A percentile compares a stretch with the other conserved stretches of the same genome.
phyloP scores from a whole-genome alignment of 208 protist species.

The Angomonas ambiguus region DNA sequence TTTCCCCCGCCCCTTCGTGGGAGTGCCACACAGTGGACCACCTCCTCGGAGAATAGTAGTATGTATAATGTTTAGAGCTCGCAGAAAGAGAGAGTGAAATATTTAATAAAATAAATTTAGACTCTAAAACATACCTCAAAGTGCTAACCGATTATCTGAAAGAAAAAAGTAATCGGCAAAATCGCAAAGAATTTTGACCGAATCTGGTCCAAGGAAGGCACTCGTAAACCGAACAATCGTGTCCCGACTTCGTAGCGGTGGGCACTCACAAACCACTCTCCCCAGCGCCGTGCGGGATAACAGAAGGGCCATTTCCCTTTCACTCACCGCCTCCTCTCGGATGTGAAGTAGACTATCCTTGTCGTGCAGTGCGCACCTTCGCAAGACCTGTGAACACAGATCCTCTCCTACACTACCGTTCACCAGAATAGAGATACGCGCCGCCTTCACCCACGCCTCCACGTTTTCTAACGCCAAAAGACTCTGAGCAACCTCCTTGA shows the following conservation, averaged over 20 bases:
- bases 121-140: too few relatives aligned
- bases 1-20: too few relatives aligned
- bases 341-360: slow-evolving; percentile 31
- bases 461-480: slow-evolving; percentile 41
- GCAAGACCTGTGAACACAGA: slow-evolving; percentile 63
- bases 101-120: too few relatives aligned
- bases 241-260: neutral
- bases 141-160: too few relatives aligned
- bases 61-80: neutral
- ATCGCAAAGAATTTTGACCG: neutral
- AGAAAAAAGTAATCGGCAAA: neutral
- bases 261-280: slow-evolving; percentile 21
- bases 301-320: slow-evolving; percentile 41
- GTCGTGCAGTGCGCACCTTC: slow-evolving; percentile 50
- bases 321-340: slow-evolving; percentile 44
- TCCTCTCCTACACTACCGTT: slow-evolving; percentile 37
- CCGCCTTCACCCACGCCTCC: slow-evolving; percentile 60
- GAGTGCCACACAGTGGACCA: too few relatives aligned
- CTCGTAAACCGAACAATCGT: neutral
- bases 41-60: too few relatives aligned
- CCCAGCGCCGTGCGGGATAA: slow-evolving; percentile 54
- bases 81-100: too few relatives aligned
- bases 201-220: neutral
- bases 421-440: slow-evolving; percentile 34
- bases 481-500: slow-evolving; percentile 53